These are phyloP conservation scores for Phlegmacium glaucopus DNA, from an alignment of 768 basidiomycete genomes.

Conservation along the genomic window DNA sequence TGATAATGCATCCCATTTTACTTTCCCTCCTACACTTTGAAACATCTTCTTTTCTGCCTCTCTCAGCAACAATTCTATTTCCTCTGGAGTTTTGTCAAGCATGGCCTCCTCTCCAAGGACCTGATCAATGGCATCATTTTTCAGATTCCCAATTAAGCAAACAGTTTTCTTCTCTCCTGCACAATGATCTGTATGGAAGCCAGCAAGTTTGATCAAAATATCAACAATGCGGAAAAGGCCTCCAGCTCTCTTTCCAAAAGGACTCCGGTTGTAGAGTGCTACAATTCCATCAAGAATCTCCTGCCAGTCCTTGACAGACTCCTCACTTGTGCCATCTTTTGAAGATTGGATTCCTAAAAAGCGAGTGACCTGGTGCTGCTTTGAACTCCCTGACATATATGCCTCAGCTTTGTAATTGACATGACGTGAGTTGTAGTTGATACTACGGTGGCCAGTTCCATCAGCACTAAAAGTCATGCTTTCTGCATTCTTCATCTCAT, in stretches of 20 bases:
- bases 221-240: conserved; percentile 9
- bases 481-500: too few species aligned
- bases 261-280: conserved; percentile 17
- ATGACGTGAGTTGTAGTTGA: conserved; percentile 20
- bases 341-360: conserved; percentile 19
- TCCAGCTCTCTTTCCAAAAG: conserved; percentile 16
- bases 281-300: conserved; percentile 9
- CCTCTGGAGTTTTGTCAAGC: conserved; percentile 10
- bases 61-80: conserved; percentile 2
- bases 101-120: conserved; percentile 18
- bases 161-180: conserved; percentile 26
- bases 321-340: conserved; percentile 16
- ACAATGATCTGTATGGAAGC: conserved; percentile 21
- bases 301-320: conserved; percentile 19
- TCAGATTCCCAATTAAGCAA: conserved; percentile 13
- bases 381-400: conserved; percentile 7
- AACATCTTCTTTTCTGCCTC: conserved; percentile 11
- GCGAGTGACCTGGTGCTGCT: conserved; percentile 7
- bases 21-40: conserved; percentile 9
- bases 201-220: conserved; percentile 14
- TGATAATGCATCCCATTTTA: conserved; percentile 12
- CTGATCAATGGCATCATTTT: conserved; percentile 16
- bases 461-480: conserved; percentile 18
- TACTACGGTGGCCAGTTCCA: conserved; percentile 16
- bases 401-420: conserved; percentile 15